Evolutionary conservation across 768 basidiomycete species (phyloP).

Genomic region (Leccinum boreale): DNA sequence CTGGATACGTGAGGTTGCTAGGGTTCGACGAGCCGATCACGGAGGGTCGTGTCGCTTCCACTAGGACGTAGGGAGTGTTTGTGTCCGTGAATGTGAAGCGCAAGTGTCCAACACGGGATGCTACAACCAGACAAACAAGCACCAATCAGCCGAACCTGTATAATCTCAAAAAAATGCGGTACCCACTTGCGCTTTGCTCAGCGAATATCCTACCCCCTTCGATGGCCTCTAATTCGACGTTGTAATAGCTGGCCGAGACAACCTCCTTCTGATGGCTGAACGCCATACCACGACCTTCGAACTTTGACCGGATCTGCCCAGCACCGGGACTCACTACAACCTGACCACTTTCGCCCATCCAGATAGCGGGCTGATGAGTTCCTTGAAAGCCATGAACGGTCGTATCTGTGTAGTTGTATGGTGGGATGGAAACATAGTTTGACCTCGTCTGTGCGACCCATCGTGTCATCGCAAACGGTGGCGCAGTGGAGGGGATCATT

Average conservation of each 20-base stretch:
- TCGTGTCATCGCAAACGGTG: slow-evolving; percentile 83
- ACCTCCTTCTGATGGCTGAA: slow-evolving; percentile 54
- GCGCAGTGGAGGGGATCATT: slow-evolving; percentile 74
- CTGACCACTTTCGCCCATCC: slow-evolving; percentile 81
- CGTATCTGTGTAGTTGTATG: slow-evolving; percentile 62
- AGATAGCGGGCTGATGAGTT: slow-evolving; percentile 83
- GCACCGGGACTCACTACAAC: slow-evolving; percentile 59
- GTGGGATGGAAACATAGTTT: slow-evolving; percentile 71
- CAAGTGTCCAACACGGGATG: slow-evolving; percentile 73
- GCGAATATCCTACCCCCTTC: slow-evolving; percentile 50
- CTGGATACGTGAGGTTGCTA: slow-evolving; percentile 48
- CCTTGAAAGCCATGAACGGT: slow-evolving; percentile 72
- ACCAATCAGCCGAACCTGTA: slow-evolving; percentile 1
- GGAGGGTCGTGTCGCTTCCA: slow-evolving; percentile 65
- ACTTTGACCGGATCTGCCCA: slow-evolving; percentile 46
- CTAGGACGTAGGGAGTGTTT: slow-evolving; percentile 51
- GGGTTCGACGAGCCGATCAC: slow-evolving; percentile 53
- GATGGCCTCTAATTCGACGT: slow-evolving; percentile 51
- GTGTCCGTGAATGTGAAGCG: slow-evolving; percentile 60
- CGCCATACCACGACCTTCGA: slow-evolving; percentile 56
- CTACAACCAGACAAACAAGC: slow-evolving; percentile 32
- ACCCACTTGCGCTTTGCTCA: slow-evolving; percentile 63
- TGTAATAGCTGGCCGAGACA: slow-evolving; percentile 53
- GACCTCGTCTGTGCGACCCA: slow-evolving; percentile 81
- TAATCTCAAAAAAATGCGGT: background rate